A percentile compares a stretch with the other conserved stretches of the same genome.
These are phyloP conservation scores for Parasarocladium wereldwijsianum DNA, from an alignment of 2,329 filamentous ascomycete species.

Conservation along the genomic window DNA sequence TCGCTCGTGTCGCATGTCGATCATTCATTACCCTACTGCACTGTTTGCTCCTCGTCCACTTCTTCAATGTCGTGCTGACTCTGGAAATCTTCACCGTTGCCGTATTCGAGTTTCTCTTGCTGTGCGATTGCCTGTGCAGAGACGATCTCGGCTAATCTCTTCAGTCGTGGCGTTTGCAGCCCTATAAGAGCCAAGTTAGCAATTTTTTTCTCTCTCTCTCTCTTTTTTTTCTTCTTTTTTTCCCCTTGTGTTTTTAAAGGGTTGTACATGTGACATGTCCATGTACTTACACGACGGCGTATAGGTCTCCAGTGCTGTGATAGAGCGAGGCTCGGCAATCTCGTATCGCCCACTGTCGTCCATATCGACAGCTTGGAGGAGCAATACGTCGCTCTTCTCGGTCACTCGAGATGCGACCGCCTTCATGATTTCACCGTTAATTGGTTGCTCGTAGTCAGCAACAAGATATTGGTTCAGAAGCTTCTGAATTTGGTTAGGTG, in stretches of 20 bases:
- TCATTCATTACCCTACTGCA: conserved; percentile 11
- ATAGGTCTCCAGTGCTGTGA: conserved; percentile 94
- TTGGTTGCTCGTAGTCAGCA: conserved; percentile 96
- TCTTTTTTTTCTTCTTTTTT: conserved; percentile 7
- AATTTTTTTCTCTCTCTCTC: conserved; percentile 18
- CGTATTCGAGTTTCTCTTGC: conserved; percentile 66
- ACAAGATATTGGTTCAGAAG: conserved; percentile 96
- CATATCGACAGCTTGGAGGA: conserved; percentile 93
- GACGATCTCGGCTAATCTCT: conserved; percentile 95
- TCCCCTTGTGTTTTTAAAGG: background rate
- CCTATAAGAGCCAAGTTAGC: conserved; percentile 32
- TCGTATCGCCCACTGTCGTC: conserved; percentile 97
- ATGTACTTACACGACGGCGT: conserved; percentile 75
- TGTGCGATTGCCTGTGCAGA: conserved; percentile 92
- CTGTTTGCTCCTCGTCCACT: conserved; percentile 30
- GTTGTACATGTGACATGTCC: background rate
- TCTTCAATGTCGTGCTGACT: conserved; percentile 33
- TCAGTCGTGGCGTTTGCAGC: conserved; percentile 90
- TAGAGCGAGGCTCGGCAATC: conserved; percentile 90
- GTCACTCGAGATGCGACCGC: conserved; percentile 92
- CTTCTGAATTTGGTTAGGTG: conserved; percentile 98
- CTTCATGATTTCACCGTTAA: conserved; percentile 99
- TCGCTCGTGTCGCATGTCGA: conserved; percentile 4
- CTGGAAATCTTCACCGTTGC: conserved; percentile 29
- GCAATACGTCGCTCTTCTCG: conserved; percentile 92